These are phyloP conservation scores for Homolaphlyctis polyrhiza DNA, from an alignment of 371 early-diverging fungal genomes.

Conservation along the genomic window DNA sequence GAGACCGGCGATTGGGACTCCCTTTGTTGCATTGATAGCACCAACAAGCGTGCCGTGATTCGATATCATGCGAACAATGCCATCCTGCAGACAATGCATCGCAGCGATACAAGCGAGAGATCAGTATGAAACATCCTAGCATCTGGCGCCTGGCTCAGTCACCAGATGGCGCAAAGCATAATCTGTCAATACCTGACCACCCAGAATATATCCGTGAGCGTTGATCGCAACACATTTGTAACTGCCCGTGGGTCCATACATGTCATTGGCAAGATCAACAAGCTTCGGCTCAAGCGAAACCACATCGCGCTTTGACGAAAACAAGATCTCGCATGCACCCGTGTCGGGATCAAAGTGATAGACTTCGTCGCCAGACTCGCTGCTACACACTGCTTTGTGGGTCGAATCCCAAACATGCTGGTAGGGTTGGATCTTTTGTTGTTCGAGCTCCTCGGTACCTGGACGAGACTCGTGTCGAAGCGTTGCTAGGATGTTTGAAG, in stretches of 20 bases:
- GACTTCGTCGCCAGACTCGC: constrained; percentile 6
- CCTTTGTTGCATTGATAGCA: constrained; percentile 4
- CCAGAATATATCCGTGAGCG: constrained; percentile 17
- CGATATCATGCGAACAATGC: constrained; percentile 15
- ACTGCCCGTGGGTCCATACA: constrained; percentile 12
- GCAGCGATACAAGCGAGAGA: background rate
- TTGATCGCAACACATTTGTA: constrained; percentile 6
- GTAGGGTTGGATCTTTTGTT: background rate
- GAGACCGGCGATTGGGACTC: constrained; percentile 7
- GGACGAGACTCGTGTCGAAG: background rate
- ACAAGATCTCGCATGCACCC: constrained; percentile 6
- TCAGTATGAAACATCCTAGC: background rate
- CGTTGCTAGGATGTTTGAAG: background rate
- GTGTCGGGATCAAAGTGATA: constrained; percentile 6
- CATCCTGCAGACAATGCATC: constrained; percentile 23
- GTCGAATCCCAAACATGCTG: constrained; percentile 9
- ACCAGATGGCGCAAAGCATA: no score
- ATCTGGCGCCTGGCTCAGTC: no score
- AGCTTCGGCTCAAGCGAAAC: constrained; percentile 1
- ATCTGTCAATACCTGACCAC: constrained; percentile 37
- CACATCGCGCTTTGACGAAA: constrained; percentile 6
- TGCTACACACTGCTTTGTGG: constrained; percentile 3
- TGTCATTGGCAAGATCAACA: background rate
- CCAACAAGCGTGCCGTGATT: background rate
- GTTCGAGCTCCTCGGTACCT: background rate